Evolutionary conservation across 306 rosid genomes (phyloP).

Genomic region (Morella rubra): DNA sequence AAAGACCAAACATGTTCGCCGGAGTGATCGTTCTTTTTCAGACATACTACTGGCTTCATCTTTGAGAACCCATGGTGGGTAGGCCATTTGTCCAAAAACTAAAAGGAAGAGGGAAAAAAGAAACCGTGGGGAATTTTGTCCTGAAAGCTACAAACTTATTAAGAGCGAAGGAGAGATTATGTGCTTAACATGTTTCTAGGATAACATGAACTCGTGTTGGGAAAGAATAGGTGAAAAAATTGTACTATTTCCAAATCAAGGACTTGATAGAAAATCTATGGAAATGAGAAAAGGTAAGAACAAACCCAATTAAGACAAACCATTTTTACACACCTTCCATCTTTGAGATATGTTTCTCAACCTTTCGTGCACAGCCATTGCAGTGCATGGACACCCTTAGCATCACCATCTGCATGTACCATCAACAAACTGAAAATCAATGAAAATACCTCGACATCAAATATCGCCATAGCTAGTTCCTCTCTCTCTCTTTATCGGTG

Average conservation of each 20-base stretch:
- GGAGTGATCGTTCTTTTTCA: background rate
- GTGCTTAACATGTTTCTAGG: background rate
- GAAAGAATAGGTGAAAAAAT: background rate
- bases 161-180: background rate
- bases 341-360: conserved; percentile 83
- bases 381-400: conserved; percentile 93
- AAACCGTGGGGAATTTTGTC: background rate
- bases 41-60: background rate
- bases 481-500: background rate
- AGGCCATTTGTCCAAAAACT: background rate
- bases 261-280: conserved; percentile 19
- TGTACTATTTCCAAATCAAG: conserved; percentile 7
- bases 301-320: background rate
- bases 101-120: background rate
- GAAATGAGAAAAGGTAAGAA: background rate
- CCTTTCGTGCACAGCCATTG: conserved; percentile 85
- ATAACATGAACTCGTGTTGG: background rate
- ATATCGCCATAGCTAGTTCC: background rate
- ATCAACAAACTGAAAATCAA: conserved; percentile 10
- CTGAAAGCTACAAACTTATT: background rate
- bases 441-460: background rate
- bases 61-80: background rate
- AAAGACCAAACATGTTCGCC: background rate
- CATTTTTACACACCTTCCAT: conserved; percentile 57
- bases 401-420: conserved; percentile 61